Evolutionary conservation across 371 early-diverging fungal species (phyloP).

Genomic region (Mucor velutinosus): DNA sequence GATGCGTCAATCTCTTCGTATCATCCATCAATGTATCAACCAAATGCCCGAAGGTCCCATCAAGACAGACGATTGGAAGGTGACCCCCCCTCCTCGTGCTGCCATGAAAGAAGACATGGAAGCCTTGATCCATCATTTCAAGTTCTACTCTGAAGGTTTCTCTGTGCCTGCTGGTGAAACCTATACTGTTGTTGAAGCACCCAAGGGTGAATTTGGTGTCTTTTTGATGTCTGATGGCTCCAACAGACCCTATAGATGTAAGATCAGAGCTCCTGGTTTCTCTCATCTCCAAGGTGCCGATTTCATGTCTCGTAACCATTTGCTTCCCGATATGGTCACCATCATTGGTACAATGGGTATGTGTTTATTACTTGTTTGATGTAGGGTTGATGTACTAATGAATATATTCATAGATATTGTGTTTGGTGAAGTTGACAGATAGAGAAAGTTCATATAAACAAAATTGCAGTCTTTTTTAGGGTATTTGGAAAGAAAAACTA

Average conservation of each 20-base stretch:
- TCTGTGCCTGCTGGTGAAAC: conserved; percentile 95
- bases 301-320: conserved; percentile 87
- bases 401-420: conserved; percentile 76
- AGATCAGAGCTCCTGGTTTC: conserved; percentile 97
- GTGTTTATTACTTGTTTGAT: not conserved
- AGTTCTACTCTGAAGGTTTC: conserved; percentile 97
- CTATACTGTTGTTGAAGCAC: conserved; percentile 96
- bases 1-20: conserved; percentile 96
- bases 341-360: conserved; percentile 80
- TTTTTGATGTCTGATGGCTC: conserved; percentile 88
- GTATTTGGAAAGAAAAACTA: not conserved
- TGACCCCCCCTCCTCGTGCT: conserved; percentile 90
- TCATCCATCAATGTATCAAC: conserved; percentile 93
- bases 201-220: conserved; percentile 97
- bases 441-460: conserved; percentile 37
- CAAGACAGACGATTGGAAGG: conserved; percentile 96
- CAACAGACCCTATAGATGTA: conserved; percentile 96
- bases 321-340: conserved; percentile 93
- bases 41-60: conserved; percentile 94
- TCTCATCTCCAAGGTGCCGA: conserved; percentile 91
- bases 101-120: conserved; percentile 99
- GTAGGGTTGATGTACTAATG: not conserved
- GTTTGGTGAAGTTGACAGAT: conserved; percentile 91
- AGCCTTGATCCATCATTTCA: conserved; percentile 97
- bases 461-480: not conserved